Conservation (phyloP, 345 rosid genomes). For the Camelina laxa region DNA sequence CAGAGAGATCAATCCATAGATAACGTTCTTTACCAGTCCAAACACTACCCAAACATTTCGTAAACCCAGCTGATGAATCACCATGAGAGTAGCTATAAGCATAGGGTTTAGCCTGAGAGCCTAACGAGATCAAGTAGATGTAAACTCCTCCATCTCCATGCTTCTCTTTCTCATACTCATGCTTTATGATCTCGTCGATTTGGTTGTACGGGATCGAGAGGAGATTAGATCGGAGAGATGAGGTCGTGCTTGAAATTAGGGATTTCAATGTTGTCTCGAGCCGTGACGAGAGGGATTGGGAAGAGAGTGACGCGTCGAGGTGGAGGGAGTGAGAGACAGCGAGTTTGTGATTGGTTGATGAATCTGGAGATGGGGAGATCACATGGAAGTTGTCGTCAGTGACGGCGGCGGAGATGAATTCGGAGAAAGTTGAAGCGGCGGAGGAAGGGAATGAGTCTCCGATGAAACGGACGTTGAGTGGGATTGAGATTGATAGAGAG, state of each 20-base stretch:
- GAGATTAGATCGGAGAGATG: slow-evolving; percentile 71
- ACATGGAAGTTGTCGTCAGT: slow-evolving; percentile 48
- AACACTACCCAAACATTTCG: slow-evolving; percentile 78
- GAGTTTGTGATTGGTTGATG: slow-evolving; percentile 46
- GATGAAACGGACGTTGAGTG: slow-evolving; percentile 67
- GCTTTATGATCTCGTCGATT: slow-evolving; percentile 61
- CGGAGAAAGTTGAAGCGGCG: slow-evolving; percentile 53
- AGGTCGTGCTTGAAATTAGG: slow-evolving; percentile 48
- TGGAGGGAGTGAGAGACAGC: slow-evolving; percentile 55
- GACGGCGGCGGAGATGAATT: slow-evolving; percentile 52
- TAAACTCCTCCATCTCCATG: slow-evolving; percentile 67
- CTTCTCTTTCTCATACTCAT: slow-evolving; percentile 72
- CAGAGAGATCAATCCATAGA: slow-evolving; percentile 86
- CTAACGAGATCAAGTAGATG: slow-evolving; percentile 72
- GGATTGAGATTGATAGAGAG: slow-evolving; percentile 58
- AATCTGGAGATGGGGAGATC: slow-evolving; percentile 51
- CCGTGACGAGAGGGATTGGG: slow-evolving; percentile 51
- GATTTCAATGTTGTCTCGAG: slow-evolving; percentile 56
- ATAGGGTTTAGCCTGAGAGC: slow-evolving; percentile 59
- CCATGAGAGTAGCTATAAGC: slow-evolving; percentile 78
- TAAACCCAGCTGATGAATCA: slow-evolving; percentile 80
- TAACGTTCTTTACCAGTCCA: slow-evolving; percentile 96
- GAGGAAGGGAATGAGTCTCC: slow-evolving; percentile 63
- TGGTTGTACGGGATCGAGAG: slow-evolving; percentile 56
- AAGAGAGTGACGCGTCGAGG: slow-evolving; percentile 56